Evolutionary conservation across 1,284 basidiomycete species (phyloP).

Genomic region (Vanrija sp.): DNA sequence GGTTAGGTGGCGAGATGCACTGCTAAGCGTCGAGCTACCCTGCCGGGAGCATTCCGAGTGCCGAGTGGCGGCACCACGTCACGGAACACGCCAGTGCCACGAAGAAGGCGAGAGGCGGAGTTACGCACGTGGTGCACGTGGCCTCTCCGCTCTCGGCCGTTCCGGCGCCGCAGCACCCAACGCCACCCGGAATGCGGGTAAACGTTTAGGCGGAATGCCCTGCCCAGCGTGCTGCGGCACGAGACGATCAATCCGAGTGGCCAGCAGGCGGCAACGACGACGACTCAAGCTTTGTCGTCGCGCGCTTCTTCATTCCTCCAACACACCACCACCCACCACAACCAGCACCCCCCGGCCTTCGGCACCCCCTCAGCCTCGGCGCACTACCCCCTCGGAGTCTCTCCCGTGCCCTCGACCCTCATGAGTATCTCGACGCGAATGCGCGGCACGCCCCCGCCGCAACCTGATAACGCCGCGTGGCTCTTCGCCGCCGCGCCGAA

Average conservation of each 20-base stretch:
- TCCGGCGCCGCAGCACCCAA: neutral
- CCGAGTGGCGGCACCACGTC: too few relatives aligned
- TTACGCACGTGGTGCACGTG: neutral
- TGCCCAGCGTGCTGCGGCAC: too few relatives aligned
- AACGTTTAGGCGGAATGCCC: conserved; percentile 9
- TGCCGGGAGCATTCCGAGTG: too few relatives aligned
- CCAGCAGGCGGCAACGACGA: too few relatives aligned
- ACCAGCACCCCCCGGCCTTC: conserved; percentile 7
- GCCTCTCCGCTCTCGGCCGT: neutral
- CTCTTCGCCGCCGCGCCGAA: conserved; percentile 23
- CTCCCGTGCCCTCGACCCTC: conserved; percentile 1
- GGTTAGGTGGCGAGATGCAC: neutral
- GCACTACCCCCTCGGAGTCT: conserved; percentile 2
- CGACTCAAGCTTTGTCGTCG: neutral
- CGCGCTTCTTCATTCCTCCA: neutral
- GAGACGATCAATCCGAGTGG: too few relatives aligned
- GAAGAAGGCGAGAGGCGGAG: too few relatives aligned
- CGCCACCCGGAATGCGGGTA: conserved; percentile 16
- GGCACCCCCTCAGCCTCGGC: conserved; percentile 3
- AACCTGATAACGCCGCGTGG: conserved; percentile 7
- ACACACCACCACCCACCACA: neutral
- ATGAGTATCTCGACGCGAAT: conserved; percentile 2
- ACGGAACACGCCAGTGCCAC: too few relatives aligned
- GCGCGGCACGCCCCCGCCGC: neutral
- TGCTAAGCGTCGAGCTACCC: too few relatives aligned